Evolutionary conservation across 208 protist genomes (phyloP).

Genomic region (Acanthamoeba sp.): DNA sequence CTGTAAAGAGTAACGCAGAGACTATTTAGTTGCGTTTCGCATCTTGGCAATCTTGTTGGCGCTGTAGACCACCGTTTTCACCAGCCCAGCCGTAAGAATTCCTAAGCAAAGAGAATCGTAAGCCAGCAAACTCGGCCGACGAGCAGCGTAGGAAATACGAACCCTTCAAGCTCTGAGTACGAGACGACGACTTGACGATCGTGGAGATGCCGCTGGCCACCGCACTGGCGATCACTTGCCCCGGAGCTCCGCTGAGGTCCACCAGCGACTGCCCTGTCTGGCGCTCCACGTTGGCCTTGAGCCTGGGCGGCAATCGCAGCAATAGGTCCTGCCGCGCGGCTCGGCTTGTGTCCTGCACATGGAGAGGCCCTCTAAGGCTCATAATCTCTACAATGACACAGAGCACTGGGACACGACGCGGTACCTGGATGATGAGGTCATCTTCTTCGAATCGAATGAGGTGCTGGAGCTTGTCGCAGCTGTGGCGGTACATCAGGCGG

Average conservation of each 20-base stretch:
- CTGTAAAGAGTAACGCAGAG: neutral
- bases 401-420: no score
- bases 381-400: no score
- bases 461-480: constrained; percentile 29
- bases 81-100: constrained; percentile 10
- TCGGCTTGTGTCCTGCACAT: neutral
- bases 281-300: constrained; percentile 20
- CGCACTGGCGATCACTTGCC: neutral
- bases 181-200: constrained; percentile 13
- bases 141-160: neutral
- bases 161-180: constrained; percentile 44
- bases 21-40: constrained; percentile 39
- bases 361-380: neutral
- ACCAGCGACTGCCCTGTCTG: neutral
- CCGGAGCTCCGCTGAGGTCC: neutral
- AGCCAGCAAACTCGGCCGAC: neutral
- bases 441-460: constrained; percentile 15
- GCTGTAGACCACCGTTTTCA: constrained; percentile 55
- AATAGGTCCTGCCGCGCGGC: constrained; percentile 37
- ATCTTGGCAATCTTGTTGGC: constrained; percentile 64
- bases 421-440: neutral
- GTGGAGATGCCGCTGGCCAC: constrained; percentile 11
- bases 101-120: no score
- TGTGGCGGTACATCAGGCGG: constrained; percentile 41
- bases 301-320: neutral